A percentile compares a stretch with the other conserved stretches of the same genome.
Evolutionary conservation across 1,139 yeast genomes (phyloP).

Genomic region (Candida buenavistaensis): DNA sequence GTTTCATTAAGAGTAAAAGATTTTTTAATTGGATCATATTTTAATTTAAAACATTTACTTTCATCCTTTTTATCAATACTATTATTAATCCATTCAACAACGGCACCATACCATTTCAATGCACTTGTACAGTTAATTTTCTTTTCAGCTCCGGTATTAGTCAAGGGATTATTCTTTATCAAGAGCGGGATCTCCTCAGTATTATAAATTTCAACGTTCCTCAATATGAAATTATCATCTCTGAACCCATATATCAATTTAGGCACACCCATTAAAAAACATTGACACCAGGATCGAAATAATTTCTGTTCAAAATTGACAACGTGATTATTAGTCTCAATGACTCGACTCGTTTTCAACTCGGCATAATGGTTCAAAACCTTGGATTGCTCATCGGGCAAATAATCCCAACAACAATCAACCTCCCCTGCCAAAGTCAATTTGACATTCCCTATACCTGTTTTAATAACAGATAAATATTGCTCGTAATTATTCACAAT

Average conservation of each 20-base stretch:
- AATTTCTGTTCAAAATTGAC: slow-evolving; percentile 69
- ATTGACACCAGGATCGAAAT: slow-evolving; percentile 88
- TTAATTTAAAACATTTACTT: slow-evolving; percentile 29
- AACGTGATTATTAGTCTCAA: slow-evolving; percentile 54
- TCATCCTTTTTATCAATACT: slow-evolving; percentile 52
- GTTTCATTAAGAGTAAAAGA: slow-evolving; percentile 32
- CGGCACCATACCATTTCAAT: slow-evolving; percentile 82
- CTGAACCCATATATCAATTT: slow-evolving; percentile 83
- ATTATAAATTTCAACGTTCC: slow-evolving; percentile 68
- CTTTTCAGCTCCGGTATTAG: slow-evolving; percentile 18
- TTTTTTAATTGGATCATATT: slow-evolving; percentile 35
- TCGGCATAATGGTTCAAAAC: slow-evolving; percentile 79
- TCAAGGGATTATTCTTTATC: slow-evolving; percentile 45
- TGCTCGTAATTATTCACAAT: slow-evolving; percentile 73
- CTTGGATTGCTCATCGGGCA: slow-evolving; percentile 48
- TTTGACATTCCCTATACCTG: slow-evolving; percentile 77
- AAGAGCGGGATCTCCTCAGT: slow-evolving; percentile 77
- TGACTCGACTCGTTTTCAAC: slow-evolving; percentile 66
- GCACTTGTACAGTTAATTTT: slow-evolving; percentile 72
- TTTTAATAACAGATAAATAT: slow-evolving; percentile 72
- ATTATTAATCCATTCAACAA: slow-evolving; percentile 71
- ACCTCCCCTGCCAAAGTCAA: slow-evolving; percentile 85
- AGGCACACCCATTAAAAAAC: slow-evolving; percentile 81
- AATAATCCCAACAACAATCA: slow-evolving; percentile 83
- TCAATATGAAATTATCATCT: slow-evolving; percentile 64